These are phyloP conservation scores for Pyricularia sp. DNA, from an alignment of 2,329 filamentous ascomycete genomes.

Conservation along the genomic window DNA sequence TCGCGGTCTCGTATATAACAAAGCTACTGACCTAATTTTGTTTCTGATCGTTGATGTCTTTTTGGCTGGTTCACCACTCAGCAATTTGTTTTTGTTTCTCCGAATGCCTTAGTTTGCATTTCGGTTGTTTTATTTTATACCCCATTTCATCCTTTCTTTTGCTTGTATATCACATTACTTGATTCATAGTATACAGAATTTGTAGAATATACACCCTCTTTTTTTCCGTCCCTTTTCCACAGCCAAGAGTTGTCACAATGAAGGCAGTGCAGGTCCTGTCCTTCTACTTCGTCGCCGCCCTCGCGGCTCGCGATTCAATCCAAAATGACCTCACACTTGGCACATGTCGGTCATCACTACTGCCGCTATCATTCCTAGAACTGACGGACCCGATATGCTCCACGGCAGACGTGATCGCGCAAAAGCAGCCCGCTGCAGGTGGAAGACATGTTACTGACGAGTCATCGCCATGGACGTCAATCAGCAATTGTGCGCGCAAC, in stretches of 20 bases:
- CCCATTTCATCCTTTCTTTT: background rate
- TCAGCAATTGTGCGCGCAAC: conserved; percentile 15
- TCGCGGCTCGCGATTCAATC: conserved; percentile 5
- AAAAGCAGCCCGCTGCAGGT: conserved; percentile 2
- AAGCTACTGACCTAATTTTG: background rate
- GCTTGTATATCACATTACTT: background rate
- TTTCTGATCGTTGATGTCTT: background rate
- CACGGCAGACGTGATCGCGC: background rate
- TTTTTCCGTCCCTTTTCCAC: background rate
- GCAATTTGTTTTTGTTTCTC: background rate
- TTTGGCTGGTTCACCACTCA: background rate
- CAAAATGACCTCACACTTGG: conserved; percentile 5
- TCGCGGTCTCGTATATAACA: background rate
- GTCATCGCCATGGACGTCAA: conserved; percentile 11
- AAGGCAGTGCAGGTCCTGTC: conserved; percentile 2
- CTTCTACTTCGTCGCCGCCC: background rate
- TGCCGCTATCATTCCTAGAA: background rate
- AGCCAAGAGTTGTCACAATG: conserved; percentile 2
- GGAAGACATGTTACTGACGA: background rate
- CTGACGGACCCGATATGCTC: conserved; percentile 4
- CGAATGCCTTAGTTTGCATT: background rate
- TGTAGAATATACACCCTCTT: background rate
- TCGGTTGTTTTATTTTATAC: background rate
- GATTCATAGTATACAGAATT: background rate
- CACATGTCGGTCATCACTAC: conserved; percentile 5